Base-by-base conservation (phyloP, 2,329 filamentous ascomycete species). In the Diplocarpon mali region DNA sequence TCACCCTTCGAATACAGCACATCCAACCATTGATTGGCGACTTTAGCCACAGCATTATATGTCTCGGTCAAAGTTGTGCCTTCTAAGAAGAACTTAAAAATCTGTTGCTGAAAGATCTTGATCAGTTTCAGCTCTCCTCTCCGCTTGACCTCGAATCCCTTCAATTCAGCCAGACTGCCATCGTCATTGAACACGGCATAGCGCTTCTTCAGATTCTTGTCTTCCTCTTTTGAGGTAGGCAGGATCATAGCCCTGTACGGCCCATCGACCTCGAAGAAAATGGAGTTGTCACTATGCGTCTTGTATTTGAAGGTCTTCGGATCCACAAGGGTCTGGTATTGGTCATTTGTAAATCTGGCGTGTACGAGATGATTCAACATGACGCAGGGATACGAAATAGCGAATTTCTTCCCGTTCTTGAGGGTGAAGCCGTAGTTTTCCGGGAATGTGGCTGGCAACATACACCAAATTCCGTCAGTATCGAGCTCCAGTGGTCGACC, bases 381-480 rank as follows among this genome's bases (percentile, higher is more conserved):
- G 54, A 95, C 88, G 63, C 92, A 98, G 45, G 92, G 92, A 60
- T 98, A 98, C 0, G 92, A 98, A 40, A 98, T 89, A n/a, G 83
- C 73, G 48, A 96, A 62, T 63, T 96, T 98, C 72, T 96, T 98
- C 54, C 92, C 92, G 57, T 89, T 93, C 65, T 90, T 94, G 55
- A 95, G 67, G 58, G 85, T 94, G 70, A 98, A 96, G 0, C 80
- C 73, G 59, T 95, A 95, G 64, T 98, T 95, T 60, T 98, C 92
- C 0, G 92, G 92, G 57, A 98, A 98, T 0, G 86, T 92, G 0
- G 86, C 90, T 0, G 92, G 92, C 56, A 98, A 73, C 76, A 98
- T 98, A 67, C 92, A 98, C 93, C 92, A 98, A 58, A 98, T 98
- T 76, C 93, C 92, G 61, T 98, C 92, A 2, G 92, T 98, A 64